Evolutionary conservation across 176 grass and related monocot species (phyloP).

Genomic region (Echinochloa phyllopogon): DNA sequence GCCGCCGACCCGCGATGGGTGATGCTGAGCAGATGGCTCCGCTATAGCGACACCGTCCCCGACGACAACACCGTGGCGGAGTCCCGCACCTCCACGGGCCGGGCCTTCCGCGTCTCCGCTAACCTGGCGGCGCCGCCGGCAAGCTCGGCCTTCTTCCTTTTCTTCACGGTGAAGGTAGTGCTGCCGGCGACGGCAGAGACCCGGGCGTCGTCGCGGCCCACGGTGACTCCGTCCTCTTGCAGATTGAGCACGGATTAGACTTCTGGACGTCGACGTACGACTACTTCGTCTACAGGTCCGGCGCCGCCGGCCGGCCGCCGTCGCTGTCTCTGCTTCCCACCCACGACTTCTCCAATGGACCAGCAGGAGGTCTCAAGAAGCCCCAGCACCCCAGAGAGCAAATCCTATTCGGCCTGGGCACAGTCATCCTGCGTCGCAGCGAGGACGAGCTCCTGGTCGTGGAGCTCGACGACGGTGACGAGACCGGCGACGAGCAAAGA

Average conservation of each 20-base stretch:
- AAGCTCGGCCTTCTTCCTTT: not conserved
- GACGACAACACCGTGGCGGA: not conserved
- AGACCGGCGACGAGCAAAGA: accelerated
- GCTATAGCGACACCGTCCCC: not conserved
- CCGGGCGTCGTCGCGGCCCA: not conserved
- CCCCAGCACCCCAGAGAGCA: not conserved
- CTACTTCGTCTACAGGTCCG: not conserved
- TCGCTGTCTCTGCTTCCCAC: not conserved
- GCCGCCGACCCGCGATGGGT: not conserved
- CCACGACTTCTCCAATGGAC: no score
- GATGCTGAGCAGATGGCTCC: not conserved
- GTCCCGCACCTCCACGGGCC: not conserved
- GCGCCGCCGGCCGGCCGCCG: not conserved
- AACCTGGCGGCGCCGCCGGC: not conserved
- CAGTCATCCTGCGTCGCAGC: not conserved
- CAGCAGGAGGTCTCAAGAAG: no score
- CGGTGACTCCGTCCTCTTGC: not conserved
- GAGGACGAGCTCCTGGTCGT: not conserved
- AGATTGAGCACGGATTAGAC: no score
- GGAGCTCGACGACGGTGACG: not conserved
- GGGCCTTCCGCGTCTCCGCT: not conserved
- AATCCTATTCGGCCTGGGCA: not conserved
- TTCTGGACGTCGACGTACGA: no score
- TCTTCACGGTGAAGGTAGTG: no score
- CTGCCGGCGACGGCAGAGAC: no score